Evolutionary conservation across 2,329 filamentous ascomycete species (phyloP).

Genomic region (Amesomyces nigricolor): DNA sequence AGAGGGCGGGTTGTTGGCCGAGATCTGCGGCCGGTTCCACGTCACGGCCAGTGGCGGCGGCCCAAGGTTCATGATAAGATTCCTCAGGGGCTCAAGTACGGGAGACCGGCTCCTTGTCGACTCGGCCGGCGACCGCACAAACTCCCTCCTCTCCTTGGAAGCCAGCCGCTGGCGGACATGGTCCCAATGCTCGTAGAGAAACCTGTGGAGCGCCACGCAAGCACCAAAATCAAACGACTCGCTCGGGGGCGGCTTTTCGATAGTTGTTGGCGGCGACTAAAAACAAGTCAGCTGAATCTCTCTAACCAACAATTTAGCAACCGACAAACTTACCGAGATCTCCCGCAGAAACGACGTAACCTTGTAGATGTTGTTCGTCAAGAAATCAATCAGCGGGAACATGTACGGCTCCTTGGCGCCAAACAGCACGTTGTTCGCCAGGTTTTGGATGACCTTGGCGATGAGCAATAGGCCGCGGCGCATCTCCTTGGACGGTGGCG

Average conservation of each 20-base stretch:
- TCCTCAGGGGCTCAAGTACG: conserved; percentile 54
- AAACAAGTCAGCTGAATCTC: conserved; percentile 15
- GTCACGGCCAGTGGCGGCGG: conserved; percentile 63
- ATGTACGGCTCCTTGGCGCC: conserved; percentile 68
- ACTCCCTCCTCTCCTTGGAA: conserved; percentile 53
- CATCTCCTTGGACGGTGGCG: conserved; percentile 61
- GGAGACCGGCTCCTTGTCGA: conserved; percentile 47
- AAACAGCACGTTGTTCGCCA: conserved; percentile 67
- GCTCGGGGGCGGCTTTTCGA: conserved; percentile 36
- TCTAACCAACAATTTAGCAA: not conserved
- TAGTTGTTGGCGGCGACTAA: conserved; percentile 43
- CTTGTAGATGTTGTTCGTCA: conserved; percentile 62
- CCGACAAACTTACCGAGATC: conserved; percentile 51
- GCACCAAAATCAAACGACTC: conserved; percentile 64
- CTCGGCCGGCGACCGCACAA: conserved; percentile 50
- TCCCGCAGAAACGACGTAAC: conserved; percentile 62
- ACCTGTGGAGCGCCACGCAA: conserved; percentile 63
- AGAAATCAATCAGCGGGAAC: conserved; percentile 64
- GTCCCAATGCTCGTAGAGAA: conserved; percentile 67
- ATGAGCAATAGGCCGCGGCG: conserved; percentile 62
- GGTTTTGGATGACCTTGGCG: conserved; percentile 65
- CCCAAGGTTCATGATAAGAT: conserved; percentile 60
- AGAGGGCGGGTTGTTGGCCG: conserved; percentile 54
- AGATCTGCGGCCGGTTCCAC: conserved; percentile 63
- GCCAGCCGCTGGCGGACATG: conserved; percentile 60